phyloP scores from a whole-genome alignment of 2,329 filamentous ascomycete species.

The Microdochium bolleyi region DNA sequence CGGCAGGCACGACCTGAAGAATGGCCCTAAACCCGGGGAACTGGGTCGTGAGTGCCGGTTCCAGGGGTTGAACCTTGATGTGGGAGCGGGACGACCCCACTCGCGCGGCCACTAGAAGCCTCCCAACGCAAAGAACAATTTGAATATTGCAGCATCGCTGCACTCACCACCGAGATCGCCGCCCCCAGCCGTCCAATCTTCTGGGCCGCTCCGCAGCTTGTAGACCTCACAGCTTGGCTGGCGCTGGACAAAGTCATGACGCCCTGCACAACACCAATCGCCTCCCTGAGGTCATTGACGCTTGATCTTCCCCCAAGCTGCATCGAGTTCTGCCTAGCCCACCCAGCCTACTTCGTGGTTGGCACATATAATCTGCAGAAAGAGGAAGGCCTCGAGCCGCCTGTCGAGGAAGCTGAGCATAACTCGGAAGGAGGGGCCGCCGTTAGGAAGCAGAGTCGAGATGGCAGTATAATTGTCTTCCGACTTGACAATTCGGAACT shows the following conservation, averaged over 20 bases:
- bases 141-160: too few relatives aligned
- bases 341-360: constrained; percentile 62
- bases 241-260: constrained; percentile 6
- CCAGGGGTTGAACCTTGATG: not conserved
- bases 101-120: too few relatives aligned
- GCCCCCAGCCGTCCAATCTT: too few relatives aligned
- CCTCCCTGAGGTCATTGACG: constrained; percentile 38
- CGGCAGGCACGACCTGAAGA: too few relatives aligned
- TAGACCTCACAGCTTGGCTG: constrained; percentile 2
- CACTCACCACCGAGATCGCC: too few relatives aligned
- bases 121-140: too few relatives aligned
- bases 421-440: constrained; percentile 6
- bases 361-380: constrained; percentile 77
- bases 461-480: constrained; percentile 67
- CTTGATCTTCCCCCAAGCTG: constrained; percentile 69
- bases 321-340: constrained; percentile 60
- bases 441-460: constrained; percentile 39
- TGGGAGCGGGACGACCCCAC: too few relatives aligned
- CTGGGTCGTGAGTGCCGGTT: not conserved
- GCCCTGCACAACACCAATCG: constrained; percentile 16
- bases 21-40: not conserved
- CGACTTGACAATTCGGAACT: constrained; percentile 40
- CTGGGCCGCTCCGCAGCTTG: not conserved
- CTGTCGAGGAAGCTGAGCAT: constrained; percentile 11
- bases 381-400: constrained; percentile 14